Conservation (phyloP, 371 early-diverging fungal species). For the Chytridium lagenaria region DNA sequence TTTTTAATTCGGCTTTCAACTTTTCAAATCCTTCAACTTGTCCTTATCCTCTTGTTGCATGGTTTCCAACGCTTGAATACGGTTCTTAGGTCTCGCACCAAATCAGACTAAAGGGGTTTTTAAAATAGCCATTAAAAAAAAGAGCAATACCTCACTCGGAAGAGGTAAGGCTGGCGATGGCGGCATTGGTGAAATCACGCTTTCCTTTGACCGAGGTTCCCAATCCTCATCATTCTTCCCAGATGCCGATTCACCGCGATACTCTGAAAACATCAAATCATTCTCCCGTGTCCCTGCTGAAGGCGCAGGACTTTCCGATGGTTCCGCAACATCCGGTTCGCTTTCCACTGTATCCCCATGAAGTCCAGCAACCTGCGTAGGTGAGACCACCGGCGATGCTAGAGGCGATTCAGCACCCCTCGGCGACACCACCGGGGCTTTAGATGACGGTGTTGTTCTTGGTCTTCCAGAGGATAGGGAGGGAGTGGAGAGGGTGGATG, state of each 20-base stretch:
- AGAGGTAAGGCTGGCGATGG: background rate
- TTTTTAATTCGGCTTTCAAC: slow-evolving; percentile 77
- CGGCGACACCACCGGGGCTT: background rate
- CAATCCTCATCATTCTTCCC: background rate
- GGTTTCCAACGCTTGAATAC: slow-evolving; percentile 77
- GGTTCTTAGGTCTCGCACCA: slow-evolving; percentile 85
- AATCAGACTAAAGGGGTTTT: slow-evolving; percentile 32
- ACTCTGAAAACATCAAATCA: background rate
- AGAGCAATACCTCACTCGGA: background rate
- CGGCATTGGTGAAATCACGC: no score
- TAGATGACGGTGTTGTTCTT: background rate
- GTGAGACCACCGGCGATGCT: background rate
- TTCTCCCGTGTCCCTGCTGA: background rate
- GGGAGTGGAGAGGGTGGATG: slow-evolving; percentile 11
- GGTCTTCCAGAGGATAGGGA: background rate
- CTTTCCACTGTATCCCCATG: background rate
- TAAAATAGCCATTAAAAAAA: background rate
- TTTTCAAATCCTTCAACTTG: slow-evolving; percentile 73
- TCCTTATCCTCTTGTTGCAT: slow-evolving; percentile 86
- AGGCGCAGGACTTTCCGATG: background rate
- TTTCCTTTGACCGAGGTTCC: no score
- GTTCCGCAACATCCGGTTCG: background rate
- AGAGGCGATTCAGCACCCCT: background rate
- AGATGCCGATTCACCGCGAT: background rate
- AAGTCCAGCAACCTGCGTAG: background rate